Percentiles rank a stretch among this genome's conserved stretches.
phyloP scores from a whole-genome alignment of 2,329 filamentous ascomycete genomes.

The Pleurostoma richardsiae region DNA sequence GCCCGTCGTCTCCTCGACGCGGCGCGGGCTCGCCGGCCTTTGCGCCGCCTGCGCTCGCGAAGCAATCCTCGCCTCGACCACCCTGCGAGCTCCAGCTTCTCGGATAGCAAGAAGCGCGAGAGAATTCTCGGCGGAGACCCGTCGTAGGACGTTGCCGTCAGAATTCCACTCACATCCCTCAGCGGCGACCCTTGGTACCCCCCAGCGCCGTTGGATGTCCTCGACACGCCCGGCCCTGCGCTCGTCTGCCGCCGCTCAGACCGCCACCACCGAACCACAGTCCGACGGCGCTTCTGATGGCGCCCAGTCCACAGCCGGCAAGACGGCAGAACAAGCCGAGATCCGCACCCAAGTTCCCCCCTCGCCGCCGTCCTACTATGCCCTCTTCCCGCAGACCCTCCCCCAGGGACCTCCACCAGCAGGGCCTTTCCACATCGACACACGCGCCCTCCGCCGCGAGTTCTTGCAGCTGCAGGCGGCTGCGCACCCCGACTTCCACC shows the following conservation, averaged over 20 bases:
- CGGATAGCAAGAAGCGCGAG: neutral
- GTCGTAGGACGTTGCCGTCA: neutral
- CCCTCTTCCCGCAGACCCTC: conserved; percentile 79
- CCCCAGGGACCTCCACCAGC: conserved; percentile 71
- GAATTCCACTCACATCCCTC: neutral
- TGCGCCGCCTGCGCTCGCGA: conserved; percentile 4
- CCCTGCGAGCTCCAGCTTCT: neutral
- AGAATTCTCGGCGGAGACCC: neutral
- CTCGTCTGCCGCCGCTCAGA: no score
- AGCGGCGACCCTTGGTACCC: neutral
- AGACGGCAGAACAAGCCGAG: neutral
- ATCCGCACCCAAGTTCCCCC: conserved; percentile 2
- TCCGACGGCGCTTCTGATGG: no score
- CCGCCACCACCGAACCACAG: no score
- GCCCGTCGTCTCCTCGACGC: neutral
- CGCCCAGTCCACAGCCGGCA: no score
- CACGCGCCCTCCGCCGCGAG: conserved; percentile 68
- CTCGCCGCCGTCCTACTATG: conserved; percentile 53
- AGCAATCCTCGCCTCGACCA: neutral
- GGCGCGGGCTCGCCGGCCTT: conserved; percentile 1
- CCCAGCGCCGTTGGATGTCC: conserved; percentile 3
- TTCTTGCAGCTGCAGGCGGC: conserved; percentile 79
- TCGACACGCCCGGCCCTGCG: neutral
- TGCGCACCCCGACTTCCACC: conserved; percentile 68
- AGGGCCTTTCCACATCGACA: conserved; percentile 71